These are phyloP conservation scores for Phytophthora multivora DNA, from an alignment of 352 stramenopile species.

Conservation along the genomic window DNA sequence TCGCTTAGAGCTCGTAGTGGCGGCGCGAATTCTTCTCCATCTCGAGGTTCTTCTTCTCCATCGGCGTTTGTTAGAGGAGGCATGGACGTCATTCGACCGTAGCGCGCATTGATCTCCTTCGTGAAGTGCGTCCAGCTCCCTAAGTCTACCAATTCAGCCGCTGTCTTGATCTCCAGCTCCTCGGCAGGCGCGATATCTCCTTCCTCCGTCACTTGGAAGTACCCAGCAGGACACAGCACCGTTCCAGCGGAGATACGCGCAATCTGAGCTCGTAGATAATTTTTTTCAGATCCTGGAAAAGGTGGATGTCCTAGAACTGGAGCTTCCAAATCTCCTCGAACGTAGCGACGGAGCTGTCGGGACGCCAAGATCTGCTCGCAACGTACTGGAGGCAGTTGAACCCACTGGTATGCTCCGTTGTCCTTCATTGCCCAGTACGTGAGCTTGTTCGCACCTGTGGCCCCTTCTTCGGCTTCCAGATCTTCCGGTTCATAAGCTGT, in stretches of 20 bases:
- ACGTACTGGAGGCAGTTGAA: slow-evolving; percentile 77
- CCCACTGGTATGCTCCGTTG: slow-evolving; percentile 81
- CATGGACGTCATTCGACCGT: slow-evolving; percentile 76
- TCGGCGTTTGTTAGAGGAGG: slow-evolving; percentile 75
- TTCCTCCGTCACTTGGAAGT: slow-evolving; percentile 78
- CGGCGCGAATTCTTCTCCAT: slow-evolving; percentile 65
- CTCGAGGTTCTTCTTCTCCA: slow-evolving; percentile 70
- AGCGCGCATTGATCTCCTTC: slow-evolving; percentile 84
- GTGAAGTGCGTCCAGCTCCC: slow-evolving; percentile 90
- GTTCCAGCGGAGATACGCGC: slow-evolving; percentile 86
- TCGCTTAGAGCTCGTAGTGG: slow-evolving; percentile 69
- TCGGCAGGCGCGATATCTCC: slow-evolving; percentile 75
- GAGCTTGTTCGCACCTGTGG: slow-evolving; percentile 82
- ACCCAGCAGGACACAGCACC: slow-evolving; percentile 83
- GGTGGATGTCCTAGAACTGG: slow-evolving; percentile 83
- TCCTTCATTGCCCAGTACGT: slow-evolving; percentile 92
- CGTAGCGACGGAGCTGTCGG: slow-evolving; percentile 76
- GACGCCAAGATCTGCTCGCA: slow-evolving; percentile 81
- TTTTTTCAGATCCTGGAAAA: slow-evolving; percentile 86
- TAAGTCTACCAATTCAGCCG: slow-evolving; percentile 69
- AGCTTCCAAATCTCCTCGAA: slow-evolving; percentile 84
- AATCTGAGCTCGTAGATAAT: slow-evolving; percentile 90
- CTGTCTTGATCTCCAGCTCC: slow-evolving; percentile 75
- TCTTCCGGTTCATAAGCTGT: slow-evolving; percentile 65
- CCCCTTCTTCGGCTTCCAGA: slow-evolving; percentile 66